Base-by-base conservation (phyloP, 2,329 filamentous ascomycete genomes). In the Penicillium sp. region DNA sequence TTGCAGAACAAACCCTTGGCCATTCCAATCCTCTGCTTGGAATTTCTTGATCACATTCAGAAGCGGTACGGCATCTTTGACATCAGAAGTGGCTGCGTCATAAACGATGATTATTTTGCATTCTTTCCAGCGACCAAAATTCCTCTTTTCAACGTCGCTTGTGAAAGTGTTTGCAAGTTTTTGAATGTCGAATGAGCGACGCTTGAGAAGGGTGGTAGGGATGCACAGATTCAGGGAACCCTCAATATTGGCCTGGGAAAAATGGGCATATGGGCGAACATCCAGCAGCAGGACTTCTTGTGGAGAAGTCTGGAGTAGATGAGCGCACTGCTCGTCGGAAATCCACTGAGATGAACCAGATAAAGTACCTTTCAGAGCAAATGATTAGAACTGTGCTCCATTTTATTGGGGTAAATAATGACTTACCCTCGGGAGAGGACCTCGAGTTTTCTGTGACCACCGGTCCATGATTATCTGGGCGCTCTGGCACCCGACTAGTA, bases 41-140 rank as follows among this genome's bases (percentile, higher is more conserved):
- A 98, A 98, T 63, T 98, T 98, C 67, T 90, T 95, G 20, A 96
- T 78, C 52, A 93, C 94, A 65, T 95, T 95, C 56, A 88, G 74
- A 22, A 89, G 86, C 4, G 86, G 82, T 1, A 80, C 73, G 0
- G 90, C 87, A 65, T 98, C 93, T 54, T 89, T 88, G 62, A 85
- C 77, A 46, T 90, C 83, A 0, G 79, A 74, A 0, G 90, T 93
- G 44, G 78, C 79, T 13, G 82, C 79, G 65, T 97, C 93, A 61
- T 97, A 97, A 0, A 95, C 88, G 29, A 97, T 77, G 16, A 98
- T 88, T 61, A 84, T 80, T 49, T 81, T 82, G 57, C 83, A 83
- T 6, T 80, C 76, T 46, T 74, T 78, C 93, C 93, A 97, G 29
- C 77, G 76, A 14, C 85, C 77, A 60, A 98, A 96, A 48, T 77